Conservation (phyloP, 1,139 yeast species). For the Pichia sp. region DNA sequence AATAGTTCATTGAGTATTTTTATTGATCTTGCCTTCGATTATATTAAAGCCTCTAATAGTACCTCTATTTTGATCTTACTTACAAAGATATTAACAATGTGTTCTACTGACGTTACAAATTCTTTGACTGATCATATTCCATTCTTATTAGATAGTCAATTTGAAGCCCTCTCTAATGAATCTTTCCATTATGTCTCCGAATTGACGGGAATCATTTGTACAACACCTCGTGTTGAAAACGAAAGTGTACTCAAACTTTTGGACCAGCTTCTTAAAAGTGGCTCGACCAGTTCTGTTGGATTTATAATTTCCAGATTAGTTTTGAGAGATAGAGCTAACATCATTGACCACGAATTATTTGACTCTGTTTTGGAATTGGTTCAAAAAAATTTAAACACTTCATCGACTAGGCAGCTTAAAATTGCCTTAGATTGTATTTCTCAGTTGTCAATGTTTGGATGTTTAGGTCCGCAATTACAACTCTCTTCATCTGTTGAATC, state of each 20-base stretch:
- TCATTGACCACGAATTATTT: constrained; percentile 21
- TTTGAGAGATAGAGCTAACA: constrained; percentile 34
- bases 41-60: constrained; percentile 16
- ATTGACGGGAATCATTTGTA: constrained; percentile 52
- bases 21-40: constrained; percentile 18
- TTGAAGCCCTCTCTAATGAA: constrained; percentile 36
- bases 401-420: constrained; percentile 26
- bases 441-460: constrained; percentile 61
- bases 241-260: constrained; percentile 19
- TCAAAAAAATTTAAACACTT: constrained; percentile 22
- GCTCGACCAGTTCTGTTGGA: constrained; percentile 31
- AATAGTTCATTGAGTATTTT: constrained; percentile 18
- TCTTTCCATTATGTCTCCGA: constrained; percentile 39
- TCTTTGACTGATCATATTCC: constrained; percentile 21
- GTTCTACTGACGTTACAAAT: constrained; percentile 35
- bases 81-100: constrained; percentile 24
- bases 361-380: constrained; percentile 21
- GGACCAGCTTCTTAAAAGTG: constrained; percentile 14
- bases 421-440: constrained; percentile 45
- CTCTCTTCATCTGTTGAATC: constrained; percentile 17
- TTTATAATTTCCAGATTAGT: constrained; percentile 50
- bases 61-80: constrained; percentile 23
- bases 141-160: constrained; percentile 19
- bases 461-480: constrained; percentile 37
- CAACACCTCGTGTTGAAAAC: constrained; percentile 37